Percentiles rank a stretch among this genome's conserved stretches.
These are phyloP conservation scores for Aspergillus pseudoglaucus DNA, from an alignment of 2,329 filamentous ascomycete species.

Conservation along the genomic window DNA sequence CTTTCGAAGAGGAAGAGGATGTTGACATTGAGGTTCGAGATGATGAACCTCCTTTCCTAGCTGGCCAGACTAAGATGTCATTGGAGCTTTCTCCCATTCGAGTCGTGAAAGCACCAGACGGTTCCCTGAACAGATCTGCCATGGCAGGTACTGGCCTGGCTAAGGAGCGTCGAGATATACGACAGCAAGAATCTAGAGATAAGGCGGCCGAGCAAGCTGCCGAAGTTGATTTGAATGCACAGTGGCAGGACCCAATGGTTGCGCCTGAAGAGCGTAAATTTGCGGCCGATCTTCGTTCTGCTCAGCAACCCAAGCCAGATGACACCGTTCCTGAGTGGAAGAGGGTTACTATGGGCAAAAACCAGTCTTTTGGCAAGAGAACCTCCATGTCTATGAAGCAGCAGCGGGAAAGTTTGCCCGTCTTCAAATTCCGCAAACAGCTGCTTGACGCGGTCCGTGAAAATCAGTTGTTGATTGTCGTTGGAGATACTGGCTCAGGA, in stretches of 20 bases:
- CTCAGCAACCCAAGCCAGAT: constrained; percentile 52
- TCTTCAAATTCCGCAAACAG: constrained; percentile 80
- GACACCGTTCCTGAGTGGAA: constrained; percentile 90
- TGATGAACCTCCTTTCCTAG: constrained; percentile 92
- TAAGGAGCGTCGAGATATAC: constrained; percentile 81
- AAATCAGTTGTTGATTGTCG: constrained; percentile 90
- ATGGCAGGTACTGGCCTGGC: constrained; percentile 86
- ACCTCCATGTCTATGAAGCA: constrained; percentile 92
- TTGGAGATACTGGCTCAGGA: constrained; percentile 93
- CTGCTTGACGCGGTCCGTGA: constrained; percentile 79
- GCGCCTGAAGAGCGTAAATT: constrained; percentile 79
- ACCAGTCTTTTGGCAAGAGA: constrained; percentile 74
- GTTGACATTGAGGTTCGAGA: constrained; percentile 95
- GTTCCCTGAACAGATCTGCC: constrained; percentile 93
- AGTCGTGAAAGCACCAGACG: constrained; percentile 94
- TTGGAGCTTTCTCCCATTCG: constrained; percentile 91
- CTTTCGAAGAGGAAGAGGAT: constrained; percentile 90
- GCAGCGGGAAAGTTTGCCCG: constrained; percentile 81
- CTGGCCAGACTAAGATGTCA: constrained; percentile 93
- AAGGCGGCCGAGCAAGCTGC: constrained; percentile 64
- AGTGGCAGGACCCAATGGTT: constrained; percentile 98
- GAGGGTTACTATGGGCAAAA: constrained; percentile 69
- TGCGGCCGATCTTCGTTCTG: constrained; percentile 72
- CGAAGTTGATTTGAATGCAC: constrained; percentile 75
- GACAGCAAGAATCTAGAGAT: constrained; percentile 81